These are phyloP conservation scores for Trichomonas gallinae DNA, from an alignment of 208 protist genomes.

Conservation along the genomic window DNA sequence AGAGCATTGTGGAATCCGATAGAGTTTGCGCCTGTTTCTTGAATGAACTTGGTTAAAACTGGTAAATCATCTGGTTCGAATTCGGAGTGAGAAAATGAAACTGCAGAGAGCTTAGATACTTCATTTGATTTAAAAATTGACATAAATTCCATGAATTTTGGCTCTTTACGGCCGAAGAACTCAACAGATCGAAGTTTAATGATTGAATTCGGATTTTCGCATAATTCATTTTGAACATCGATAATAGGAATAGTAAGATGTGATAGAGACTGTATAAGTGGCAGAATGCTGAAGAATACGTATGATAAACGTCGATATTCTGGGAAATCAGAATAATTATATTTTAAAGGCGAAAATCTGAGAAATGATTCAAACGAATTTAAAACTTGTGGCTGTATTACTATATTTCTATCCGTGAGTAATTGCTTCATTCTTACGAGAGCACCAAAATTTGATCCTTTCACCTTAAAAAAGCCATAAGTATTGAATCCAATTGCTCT, in stretches of 20 bases:
- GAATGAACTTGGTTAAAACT: not conserved
- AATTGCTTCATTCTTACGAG: not conserved
- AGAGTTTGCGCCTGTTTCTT: not conserved
- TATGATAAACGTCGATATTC: not conserved
- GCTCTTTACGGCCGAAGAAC: not conserved
- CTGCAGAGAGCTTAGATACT: not conserved
- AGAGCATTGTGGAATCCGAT: not conserved
- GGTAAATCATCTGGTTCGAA: not conserved
- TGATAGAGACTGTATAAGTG: not conserved
- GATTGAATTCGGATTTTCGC: not conserved
- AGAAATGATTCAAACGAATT: not conserved
- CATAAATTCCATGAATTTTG: not conserved
- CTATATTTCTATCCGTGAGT: not conserved
- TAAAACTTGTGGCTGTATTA: not conserved
- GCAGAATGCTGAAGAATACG: not conserved
- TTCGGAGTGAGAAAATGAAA: not conserved
- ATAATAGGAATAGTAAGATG: not conserved
- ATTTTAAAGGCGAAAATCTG: not conserved
- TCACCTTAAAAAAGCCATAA: not conserved
- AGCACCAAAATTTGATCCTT: not conserved
- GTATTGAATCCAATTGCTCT: not conserved
- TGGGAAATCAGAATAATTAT: not conserved
- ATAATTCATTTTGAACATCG: not conserved
- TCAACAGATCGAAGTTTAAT: not conserved
- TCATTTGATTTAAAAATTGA: not conserved